Evolutionary conservation across 805 yeast genomes (phyloP), one percentile per base, ranked within the genome.

Genomic region (Candida tammaniensis): DNA sequence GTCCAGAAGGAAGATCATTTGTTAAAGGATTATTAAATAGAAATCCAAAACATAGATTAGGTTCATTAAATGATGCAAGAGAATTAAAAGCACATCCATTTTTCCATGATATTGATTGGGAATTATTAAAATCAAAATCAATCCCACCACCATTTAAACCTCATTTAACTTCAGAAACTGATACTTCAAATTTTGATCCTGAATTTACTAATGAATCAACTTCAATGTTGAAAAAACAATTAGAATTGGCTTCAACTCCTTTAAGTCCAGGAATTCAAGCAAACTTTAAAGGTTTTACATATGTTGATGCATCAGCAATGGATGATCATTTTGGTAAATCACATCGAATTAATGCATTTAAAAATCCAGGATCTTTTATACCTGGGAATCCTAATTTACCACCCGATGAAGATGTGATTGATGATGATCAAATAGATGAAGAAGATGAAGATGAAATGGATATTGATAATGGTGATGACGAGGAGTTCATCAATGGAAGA

Each of bases 101-200:
- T 49, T 91, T 93, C 64, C 71, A 74, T 38, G 98, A 91, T 51
- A 74, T 93, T 44, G 95, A 93, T 57, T 93, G 98, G 98, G 78
- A 76, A 18, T 67, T 81, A 31, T 69, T 93, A 42, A 72, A 72
- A 46, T 73, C 77, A 46, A 91, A 88, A 66, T 83, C 82, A 52
- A 77, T 91, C 7, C 94, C 96, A 26, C 98, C 98, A 17, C 98
- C 98, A 2, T 91, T 87, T 69, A 87, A 87, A 60, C 98, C 98
- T 3, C 96, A 87, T 56, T 74, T 93, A 44, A 67, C 82, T 7
- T 81, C 86, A 25, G 98, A 93, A 55, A 80, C 93, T 2, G 98
- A 93, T 59, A 91, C 96, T 3, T 86, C 96, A 4, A 93, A 93
- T 61, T 93, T 93, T 61, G 98, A 93, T 57, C 98, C 98, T 4